Base-by-base conservation (phyloP, 306 rosid genomes). In the Dalbergia cochinchinensis region DNA sequence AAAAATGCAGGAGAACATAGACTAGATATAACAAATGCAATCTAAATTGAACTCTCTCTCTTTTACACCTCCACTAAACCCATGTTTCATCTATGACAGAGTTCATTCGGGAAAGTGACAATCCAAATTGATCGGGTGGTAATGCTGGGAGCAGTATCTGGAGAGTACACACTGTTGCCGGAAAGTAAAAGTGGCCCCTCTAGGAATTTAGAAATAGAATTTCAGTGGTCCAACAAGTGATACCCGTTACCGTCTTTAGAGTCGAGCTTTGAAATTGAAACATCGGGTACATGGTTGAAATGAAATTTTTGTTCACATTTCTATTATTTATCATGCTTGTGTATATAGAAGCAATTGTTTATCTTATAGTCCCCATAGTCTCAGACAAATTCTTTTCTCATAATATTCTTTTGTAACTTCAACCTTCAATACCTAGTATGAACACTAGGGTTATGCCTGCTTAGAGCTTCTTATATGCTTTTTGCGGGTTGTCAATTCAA, bases 221-320 rank as follows among this genome's bases (percentile, higher is more conserved):
- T 95, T 87, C 99, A 95, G 68, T 92, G 99, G 99, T 95, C 98
- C 58, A 95, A 91, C 92, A 90, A 91, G 91, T 90, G 86, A 91
- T 63, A 41, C 72, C 26, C 53, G 22, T 35, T 41, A 20, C 42
- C 50, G 63, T 66, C 59, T 66, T 48, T 7, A 4, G 64, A 67
- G 20, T 68, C 67, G 80, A 77, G 60, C 86, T 71, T 78, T 76
- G 80, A 31, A 31, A 77, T 67, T 76, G 85, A 77, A 69, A 78
- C 76, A 37, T 42, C 41, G 76, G 83, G 85, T 66, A 64, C 73
- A 67, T 74, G 76, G 51, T 65, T 69, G 73, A 69, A 67, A 50
- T 61, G 53, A 54, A 69, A 6, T 73, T 85, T 86, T 84, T 85
- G 73, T 77, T 78, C 5, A 57, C 26, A 16, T 78, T 69, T 64